Conservation (phyloP, 441 rosid genomes). For the Codiaeum variegatum region DNA sequence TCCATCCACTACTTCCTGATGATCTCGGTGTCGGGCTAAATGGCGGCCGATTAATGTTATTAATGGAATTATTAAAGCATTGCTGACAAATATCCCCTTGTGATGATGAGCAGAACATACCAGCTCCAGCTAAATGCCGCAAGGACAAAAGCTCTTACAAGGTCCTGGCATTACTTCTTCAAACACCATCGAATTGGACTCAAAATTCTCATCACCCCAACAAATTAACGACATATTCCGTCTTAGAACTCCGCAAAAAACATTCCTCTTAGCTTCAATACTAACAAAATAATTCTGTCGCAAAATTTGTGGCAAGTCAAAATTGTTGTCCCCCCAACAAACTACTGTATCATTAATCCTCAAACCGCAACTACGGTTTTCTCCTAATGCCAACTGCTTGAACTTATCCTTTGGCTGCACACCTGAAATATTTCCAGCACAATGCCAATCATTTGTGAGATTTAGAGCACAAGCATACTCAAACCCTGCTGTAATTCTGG, state of each 20-base stretch:
- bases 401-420: conserved; percentile 33
- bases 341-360: conserved; percentile 31
- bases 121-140: conserved; percentile 28
- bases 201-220: conserved; percentile 43
- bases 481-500: conserved; percentile 43
- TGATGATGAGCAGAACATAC: conserved; percentile 24
- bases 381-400: conserved; percentile 44
- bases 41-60: not conserved
- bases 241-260: conserved; percentile 49
- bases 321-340: conserved; percentile 56
- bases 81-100: conserved; percentile 28
- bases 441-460: conserved; percentile 19
- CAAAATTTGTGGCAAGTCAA: conserved; percentile 35
- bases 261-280: conserved; percentile 43
- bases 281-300: conserved; percentile 21
- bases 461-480: conserved; percentile 47
- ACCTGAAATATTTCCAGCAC: conserved; percentile 38
- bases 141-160: conserved; percentile 33
- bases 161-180: conserved; percentile 41
- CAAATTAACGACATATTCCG: conserved; percentile 37
- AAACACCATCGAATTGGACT: conserved; percentile 27
- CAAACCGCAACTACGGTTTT: conserved; percentile 47
- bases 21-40: not conserved
- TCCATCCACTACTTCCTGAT: conserved; percentile 28
- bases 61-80: not conserved